Evolutionary conservation across 192 early-diverging fungal genomes (phyloP).

Genomic region (Chytriomyces sp.): DNA sequence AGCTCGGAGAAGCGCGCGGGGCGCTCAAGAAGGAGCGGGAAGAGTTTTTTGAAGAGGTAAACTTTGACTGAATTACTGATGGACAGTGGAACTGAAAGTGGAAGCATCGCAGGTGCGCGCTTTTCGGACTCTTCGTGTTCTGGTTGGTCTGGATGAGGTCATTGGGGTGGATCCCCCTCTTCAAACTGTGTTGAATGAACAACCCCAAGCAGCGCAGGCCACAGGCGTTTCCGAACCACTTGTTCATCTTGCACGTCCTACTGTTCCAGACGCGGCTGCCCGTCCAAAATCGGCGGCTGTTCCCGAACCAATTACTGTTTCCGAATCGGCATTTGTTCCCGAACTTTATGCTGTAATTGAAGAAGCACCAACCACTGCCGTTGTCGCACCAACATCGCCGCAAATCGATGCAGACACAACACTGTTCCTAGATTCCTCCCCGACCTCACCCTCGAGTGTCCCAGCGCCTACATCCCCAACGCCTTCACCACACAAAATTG

Average conservation of each 20-base stretch:
- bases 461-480: not conserved
- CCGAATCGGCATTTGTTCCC: not conserved
- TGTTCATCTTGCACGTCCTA: no score
- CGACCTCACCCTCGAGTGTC: not conserved
- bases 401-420: not conserved
- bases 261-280: not conserved
- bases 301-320: not conserved
- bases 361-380: not conserved
- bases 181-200: no score
- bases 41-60: conserved; percentile 1
- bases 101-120: no score
- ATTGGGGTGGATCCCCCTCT: not conserved
- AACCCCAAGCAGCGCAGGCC: no score
- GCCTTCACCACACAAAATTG: no score
- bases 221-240: no score
- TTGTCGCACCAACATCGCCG: not conserved
- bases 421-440: not conserved
- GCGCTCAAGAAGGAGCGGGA: not conserved
- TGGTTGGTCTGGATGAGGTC: conserved; percentile 1
- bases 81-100: no score
- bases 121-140: not conserved
- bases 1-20: not conserved
- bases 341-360: not conserved
- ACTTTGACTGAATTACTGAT: no score
- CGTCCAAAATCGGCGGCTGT: no score